Evolutionary conservation across 176 grass and related monocot species (phyloP), one percentile per base, ranked within the genome.

Genomic region (Oryza coarctata): DNA sequence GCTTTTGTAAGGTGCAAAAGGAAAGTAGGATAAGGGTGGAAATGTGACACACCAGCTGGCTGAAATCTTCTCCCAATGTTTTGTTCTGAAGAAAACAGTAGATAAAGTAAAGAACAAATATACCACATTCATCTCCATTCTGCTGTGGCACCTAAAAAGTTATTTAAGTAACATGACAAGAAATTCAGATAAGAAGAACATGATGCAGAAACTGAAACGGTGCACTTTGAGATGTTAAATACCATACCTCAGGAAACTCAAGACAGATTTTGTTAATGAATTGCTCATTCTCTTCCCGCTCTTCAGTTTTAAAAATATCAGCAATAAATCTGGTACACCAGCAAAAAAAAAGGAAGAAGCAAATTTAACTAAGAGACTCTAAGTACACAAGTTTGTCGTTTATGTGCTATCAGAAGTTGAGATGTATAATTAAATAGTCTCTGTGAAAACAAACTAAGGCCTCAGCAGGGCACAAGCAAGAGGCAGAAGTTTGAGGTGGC

Each of bases 51-150:
- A 81, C 92, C 76, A 94, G 71, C 31, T 90, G 65, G 31, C 41
- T 88, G 68, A 90, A 90, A 87, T 90, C 87, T 80, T 74, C 78
- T 74, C 88, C 89, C 40, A 89, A 63, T 28, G 71, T 75, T 81
- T 71, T 22, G 44, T 77, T 85, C 57, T 70, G 64, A 81, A 97
- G 62, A 90, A 94, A 94, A 82, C 60, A 87, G 39, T 83, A 34
- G 58, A 97, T 87, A 65, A 97, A 97, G 71, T 94, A 97, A 66
- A 97, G 83, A 82, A 90, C 90, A 97, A 85, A 97, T 80, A 87
- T 82, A 40, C 94, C 94, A 83, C 94, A 97, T 73, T 97, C 94
- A 26, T 92, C 90, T 5, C 91, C 92, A 92, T 76, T 92, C 81
- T 94, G 92, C 63, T 94, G 91, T 32, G 94, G 94, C 22, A 97